These are phyloP conservation scores for Cyclaneusma minus DNA, from an alignment of 2,329 filamentous ascomycete genomes.

Conservation along the genomic window DNA sequence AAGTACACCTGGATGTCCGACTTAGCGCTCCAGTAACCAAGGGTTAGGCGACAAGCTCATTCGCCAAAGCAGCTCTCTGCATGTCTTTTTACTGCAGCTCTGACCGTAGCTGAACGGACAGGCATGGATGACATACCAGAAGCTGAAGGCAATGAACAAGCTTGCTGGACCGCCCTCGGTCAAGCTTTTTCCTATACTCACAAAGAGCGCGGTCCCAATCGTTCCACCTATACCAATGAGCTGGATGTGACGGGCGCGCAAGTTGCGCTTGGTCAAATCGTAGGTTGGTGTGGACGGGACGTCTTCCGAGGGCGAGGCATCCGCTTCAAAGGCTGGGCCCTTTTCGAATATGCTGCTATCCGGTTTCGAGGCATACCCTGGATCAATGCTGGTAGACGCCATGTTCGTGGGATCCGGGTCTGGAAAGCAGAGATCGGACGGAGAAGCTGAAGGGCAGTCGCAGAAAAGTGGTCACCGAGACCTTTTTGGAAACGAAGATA, in stretches of 20 bases:
- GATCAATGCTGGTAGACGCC: too few relatives aligned
- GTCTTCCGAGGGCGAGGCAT: too few relatives aligned
- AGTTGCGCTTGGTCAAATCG: constrained; percentile 20
- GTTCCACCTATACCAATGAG: constrained; percentile 42
- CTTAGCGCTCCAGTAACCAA: background rate
- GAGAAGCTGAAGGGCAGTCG: too few relatives aligned
- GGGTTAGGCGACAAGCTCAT: background rate
- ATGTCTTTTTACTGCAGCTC: background rate
- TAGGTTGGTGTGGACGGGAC: too few relatives aligned
- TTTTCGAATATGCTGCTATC: too few relatives aligned
- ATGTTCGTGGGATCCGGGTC: too few relatives aligned
- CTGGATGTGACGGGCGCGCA: constrained; percentile 23
- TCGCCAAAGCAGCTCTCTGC: background rate
- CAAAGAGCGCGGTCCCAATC: constrained; percentile 40
- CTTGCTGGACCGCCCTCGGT: constrained; percentile 42
- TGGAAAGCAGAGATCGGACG: too few relatives aligned
- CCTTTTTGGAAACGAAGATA: too few relatives aligned
- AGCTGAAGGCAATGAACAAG: constrained; percentile 40
- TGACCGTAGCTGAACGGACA: too few relatives aligned
- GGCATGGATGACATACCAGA: constrained; percentile 27
- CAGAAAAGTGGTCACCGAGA: too few relatives aligned
- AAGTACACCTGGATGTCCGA: constrained; percentile 26
- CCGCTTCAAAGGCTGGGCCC: too few relatives aligned
- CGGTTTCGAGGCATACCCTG: too few relatives aligned
- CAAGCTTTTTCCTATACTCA: constrained; percentile 39